These are phyloP conservation scores for Schizopora paradoxa DNA, from an alignment of 1,284 basidiomycete genomes.

Conservation along the genomic window DNA sequence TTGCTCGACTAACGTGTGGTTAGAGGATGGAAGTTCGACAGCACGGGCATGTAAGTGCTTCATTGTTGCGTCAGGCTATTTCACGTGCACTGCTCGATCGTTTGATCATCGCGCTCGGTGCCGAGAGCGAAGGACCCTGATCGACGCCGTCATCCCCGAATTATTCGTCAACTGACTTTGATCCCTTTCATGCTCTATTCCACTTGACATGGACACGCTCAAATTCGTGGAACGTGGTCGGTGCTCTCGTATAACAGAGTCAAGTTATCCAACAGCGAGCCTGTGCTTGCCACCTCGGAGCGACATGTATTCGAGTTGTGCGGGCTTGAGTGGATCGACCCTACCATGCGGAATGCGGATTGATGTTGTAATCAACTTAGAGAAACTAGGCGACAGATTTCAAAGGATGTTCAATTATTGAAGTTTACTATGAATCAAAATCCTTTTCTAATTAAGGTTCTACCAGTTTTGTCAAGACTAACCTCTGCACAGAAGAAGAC, in stretches of 20 bases:
- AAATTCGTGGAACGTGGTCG: not conserved
- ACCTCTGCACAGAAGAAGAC: no score
- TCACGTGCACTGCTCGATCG: slow-evolving; percentile 5
- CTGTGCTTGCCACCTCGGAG: slow-evolving; percentile 56
- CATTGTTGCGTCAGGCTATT: slow-evolving; percentile 14
- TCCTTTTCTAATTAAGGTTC: no score
- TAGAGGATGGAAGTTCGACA: slow-evolving; percentile 76
- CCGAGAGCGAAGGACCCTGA: no score
- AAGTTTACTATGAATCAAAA: no score
- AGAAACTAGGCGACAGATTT: no score
- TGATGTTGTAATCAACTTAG: no score
- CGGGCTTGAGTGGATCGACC: slow-evolving; percentile 64
- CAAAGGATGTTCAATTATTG: no score
- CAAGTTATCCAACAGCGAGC: slow-evolving; percentile 55
- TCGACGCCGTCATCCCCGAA: no score
- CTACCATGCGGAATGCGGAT: slow-evolving; percentile 64
- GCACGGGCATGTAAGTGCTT: slow-evolving; percentile 60
- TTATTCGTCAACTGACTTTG: no score
- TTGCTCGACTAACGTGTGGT: slow-evolving; percentile 12
- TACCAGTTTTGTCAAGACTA: no score
- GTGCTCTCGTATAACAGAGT: slow-evolving; percentile 41
- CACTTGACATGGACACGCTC: not conserved
- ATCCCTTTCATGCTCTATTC: not conserved
- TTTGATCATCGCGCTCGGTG: not conserved
- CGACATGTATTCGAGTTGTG: slow-evolving; percentile 65